Conservation (phyloP, 176 grass and related monocot genomes). For the Ensete ventricosum region DNA sequence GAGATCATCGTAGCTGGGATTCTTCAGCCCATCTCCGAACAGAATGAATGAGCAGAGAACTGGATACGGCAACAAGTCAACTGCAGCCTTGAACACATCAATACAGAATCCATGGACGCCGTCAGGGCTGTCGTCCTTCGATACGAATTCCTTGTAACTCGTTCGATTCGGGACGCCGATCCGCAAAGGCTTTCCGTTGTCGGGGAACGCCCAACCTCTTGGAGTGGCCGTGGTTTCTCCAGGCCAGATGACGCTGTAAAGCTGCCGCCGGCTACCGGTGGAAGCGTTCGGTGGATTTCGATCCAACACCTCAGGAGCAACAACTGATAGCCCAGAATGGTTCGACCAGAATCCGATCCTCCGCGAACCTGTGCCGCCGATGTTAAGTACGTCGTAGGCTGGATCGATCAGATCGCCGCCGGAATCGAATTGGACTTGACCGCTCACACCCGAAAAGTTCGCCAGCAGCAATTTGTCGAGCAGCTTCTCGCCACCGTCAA, state of each 20-base stretch:
- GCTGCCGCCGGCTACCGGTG: background rate
- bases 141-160: conserved; percentile 8
- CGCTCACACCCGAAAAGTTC: conserved; percentile 9
- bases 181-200: conserved; percentile 20
- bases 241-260: conserved; percentile 14
- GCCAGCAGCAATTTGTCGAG: background rate
- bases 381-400: conserved; percentile 15
- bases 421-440: conserved; percentile 11
- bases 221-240: conserved; percentile 7
- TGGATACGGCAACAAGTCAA: conserved; percentile 12
- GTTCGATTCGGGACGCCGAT: conserved; percentile 11
- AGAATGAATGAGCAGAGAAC: conserved; percentile 11
- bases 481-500: conserved; percentile 5
- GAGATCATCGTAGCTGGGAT: conserved; percentile 16
- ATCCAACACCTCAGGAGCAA: conserved; percentile 12
- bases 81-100: conserved; percentile 10
- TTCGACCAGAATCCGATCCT: conserved; percentile 15
- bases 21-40: conserved; percentile 2
- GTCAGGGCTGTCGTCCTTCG: background rate
- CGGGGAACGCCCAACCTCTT: conserved; percentile 15
- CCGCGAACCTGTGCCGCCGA: conserved; percentile 5
- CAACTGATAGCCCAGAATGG: conserved; percentile 9
- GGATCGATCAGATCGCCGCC: conserved; percentile 10
- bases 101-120: conserved; percentile 4
- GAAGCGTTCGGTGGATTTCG: conserved; percentile 2